These are phyloP conservation scores for Pseudogymnoascus sp. DNA, from an alignment of 2,329 filamentous ascomycete genomes.

Conservation along the genomic window DNA sequence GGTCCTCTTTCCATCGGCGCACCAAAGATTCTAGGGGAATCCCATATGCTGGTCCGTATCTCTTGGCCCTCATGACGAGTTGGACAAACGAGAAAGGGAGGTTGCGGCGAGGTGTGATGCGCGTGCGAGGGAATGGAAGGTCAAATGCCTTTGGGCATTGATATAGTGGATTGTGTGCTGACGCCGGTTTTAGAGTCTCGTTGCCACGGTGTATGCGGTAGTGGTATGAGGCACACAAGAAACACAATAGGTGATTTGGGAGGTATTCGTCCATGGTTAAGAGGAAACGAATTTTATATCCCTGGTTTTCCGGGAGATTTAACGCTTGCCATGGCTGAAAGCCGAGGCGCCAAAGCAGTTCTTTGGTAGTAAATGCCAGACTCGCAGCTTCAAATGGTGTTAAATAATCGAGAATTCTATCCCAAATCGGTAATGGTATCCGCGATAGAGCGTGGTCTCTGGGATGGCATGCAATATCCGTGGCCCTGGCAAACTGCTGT, in stretches of 20 bases:
- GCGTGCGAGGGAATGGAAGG: slow-evolving; percentile 38
- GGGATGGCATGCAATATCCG: background rate
- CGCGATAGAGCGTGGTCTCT: background rate
- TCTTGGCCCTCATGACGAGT: slow-evolving; percentile 41
- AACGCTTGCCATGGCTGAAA: slow-evolving; percentile 32
- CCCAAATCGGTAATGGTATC: slow-evolving; percentile 34
- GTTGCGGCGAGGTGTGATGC: slow-evolving; percentile 45
- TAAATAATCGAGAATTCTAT: slow-evolving; percentile 33
- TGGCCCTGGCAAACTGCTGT: background rate
- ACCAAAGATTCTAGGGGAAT: slow-evolving; percentile 38
- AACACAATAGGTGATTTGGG: slow-evolving; percentile 50
- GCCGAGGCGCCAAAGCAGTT: slow-evolving; percentile 36
- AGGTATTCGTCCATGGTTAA: slow-evolving; percentile 40
- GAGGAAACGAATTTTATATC: slow-evolving; percentile 43
- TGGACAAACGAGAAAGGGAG: slow-evolving; percentile 52
- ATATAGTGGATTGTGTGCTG: slow-evolving; percentile 48
- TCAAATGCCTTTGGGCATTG: slow-evolving; percentile 43
- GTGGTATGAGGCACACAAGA: slow-evolving; percentile 48
- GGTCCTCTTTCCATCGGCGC: slow-evolving; percentile 42
- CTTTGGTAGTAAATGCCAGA: slow-evolving; percentile 41
- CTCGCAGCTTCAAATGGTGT: slow-evolving; percentile 38
- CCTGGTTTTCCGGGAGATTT: slow-evolving; percentile 34
- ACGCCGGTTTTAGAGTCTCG: slow-evolving; percentile 45
- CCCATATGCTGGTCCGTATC: slow-evolving; percentile 40
- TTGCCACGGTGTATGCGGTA: slow-evolving; percentile 41